phyloP scores from a whole-genome alignment of 164 flowering plant genomes.

The Buxus sempervirens region DNA sequence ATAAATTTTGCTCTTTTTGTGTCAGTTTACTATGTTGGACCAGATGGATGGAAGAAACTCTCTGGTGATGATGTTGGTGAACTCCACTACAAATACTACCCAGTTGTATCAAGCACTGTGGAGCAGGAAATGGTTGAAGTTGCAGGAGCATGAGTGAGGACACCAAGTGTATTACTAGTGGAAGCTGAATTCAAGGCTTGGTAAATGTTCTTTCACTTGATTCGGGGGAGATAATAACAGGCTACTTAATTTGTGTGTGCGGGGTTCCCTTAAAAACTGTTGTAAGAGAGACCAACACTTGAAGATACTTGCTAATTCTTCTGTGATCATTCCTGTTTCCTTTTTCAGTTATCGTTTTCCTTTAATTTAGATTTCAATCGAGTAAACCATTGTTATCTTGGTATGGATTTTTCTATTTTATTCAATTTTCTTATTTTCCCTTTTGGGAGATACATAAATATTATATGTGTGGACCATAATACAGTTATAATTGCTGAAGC shows the following conservation, averaged over 20 bases:
- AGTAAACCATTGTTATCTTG: too few relatives aligned
- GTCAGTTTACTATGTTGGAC: conserved; percentile 67
- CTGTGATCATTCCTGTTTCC: too few relatives aligned
- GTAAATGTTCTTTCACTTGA: not conserved
- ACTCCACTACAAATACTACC: conserved; percentile 81
- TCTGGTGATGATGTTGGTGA: conserved; percentile 94
- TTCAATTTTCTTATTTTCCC: too few relatives aligned
- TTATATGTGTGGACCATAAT: too few relatives aligned
- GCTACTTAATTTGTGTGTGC: not conserved
- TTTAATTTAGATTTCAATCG: too few relatives aligned
- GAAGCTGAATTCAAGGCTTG: not conserved
- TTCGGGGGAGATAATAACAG: not conserved
- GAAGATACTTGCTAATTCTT: too few relatives aligned
- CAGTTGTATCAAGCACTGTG: conserved; percentile 36
- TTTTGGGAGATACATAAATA: too few relatives aligned
- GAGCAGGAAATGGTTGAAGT: conserved; percentile 89
- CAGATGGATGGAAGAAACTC: conserved; percentile 85
- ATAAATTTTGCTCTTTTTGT: conserved; percentile 5
- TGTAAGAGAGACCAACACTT: too few relatives aligned
- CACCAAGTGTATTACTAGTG: not conserved
- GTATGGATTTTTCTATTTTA: too few relatives aligned
- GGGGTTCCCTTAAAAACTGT: too few relatives aligned
- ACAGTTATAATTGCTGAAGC: too few relatives aligned
- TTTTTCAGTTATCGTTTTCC: too few relatives aligned
- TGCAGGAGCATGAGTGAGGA: conserved; percentile 27